Evolutionary conservation across 768 basidiomycete genomes (phyloP), one percentile per base, ranked within the genome.

Genomic region (Paxillus rubicundulus): DNA sequence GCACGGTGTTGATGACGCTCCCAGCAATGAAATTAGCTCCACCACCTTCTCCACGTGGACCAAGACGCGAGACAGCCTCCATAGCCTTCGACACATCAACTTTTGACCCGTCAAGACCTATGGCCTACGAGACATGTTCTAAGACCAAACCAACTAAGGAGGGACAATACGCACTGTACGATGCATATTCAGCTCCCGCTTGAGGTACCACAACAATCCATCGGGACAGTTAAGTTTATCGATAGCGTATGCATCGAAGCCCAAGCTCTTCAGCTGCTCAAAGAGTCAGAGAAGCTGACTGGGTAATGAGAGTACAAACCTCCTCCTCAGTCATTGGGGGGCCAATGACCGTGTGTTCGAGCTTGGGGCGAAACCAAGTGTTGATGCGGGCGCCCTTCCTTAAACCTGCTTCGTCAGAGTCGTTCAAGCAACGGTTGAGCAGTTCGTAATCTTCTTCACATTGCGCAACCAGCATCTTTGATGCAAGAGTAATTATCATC

Each of bases 391-490:
- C 32, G 70, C 77, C 55, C 70, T 76, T 57, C 76, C 70, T 30
- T 82, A 86, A 12, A 79, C 68, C 68, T 5, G 75, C 82, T 42
- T 78, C 70, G 0, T 73, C 64, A 1, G 73, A 74, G 68, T 92
- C 90, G 58, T 87, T 87, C 60, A 89, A 77, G 34, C 82, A 72
- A 10, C 70, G 67, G 56, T 90, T 89, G 40, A 98, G 74, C 2
- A 76, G 70, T 53, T 85, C 74, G 46, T 89, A 89, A 62, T 99
- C 96, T 51, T 89, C 86, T 53, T 85, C 78, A 58, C 83, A 85
- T 66, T 93, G 90, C 16, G 85, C 82, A 7, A 99, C 84, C 67
- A 99, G 88, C 0, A 85, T 90, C 94, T 96, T 58, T 18, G 21
- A 12, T 17, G 30, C 16, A 21, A 50, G 34, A 40, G 18, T 1